Evolutionary conservation across 768 basidiomycete species (phyloP).

Genomic region (Panaeolus cyanescens): DNA sequence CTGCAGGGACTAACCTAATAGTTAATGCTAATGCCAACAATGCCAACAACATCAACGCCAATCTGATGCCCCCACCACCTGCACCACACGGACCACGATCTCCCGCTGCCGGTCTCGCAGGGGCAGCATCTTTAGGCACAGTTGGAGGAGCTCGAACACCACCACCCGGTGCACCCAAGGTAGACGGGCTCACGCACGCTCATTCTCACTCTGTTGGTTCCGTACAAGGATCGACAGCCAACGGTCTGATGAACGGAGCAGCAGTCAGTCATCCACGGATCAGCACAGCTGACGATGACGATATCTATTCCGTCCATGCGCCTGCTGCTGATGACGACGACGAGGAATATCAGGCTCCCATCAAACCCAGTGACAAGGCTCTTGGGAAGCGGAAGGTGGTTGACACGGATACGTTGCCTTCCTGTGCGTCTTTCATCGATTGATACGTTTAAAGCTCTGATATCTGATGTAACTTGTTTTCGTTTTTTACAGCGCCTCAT

Average conservation of each 20-base stretch:
- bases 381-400: conserved; percentile 79
- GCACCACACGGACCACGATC: conserved; percentile 75
- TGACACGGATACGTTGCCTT: conserved; percentile 44
- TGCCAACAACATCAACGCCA: conserved; percentile 19
- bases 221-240: not conserved
- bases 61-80: conserved; percentile 64
- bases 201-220: not conserved
- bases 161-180: conserved; percentile 55
- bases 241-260: not conserved
- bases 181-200: conserved; percentile 9
- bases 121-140: not conserved
- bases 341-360: conserved; percentile 40
- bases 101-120: conserved; percentile 42
- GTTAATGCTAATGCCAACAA: not conserved
- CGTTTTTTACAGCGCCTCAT: conserved; percentile 38
- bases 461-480: not conserved
- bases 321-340: conserved; percentile 15
- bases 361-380: conserved; percentile 82
- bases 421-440: conserved; percentile 40
- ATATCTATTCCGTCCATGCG: conserved; percentile 15
- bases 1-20: too few species aligned
- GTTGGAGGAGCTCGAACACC: conserved; percentile 61
- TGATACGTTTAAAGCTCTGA: not conserved
- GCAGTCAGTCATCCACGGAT: not conserved
- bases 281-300: conserved; percentile 6